Conservation (phyloP, 148 eudicot species). For the Fagopyrum homotropicum region DNA sequence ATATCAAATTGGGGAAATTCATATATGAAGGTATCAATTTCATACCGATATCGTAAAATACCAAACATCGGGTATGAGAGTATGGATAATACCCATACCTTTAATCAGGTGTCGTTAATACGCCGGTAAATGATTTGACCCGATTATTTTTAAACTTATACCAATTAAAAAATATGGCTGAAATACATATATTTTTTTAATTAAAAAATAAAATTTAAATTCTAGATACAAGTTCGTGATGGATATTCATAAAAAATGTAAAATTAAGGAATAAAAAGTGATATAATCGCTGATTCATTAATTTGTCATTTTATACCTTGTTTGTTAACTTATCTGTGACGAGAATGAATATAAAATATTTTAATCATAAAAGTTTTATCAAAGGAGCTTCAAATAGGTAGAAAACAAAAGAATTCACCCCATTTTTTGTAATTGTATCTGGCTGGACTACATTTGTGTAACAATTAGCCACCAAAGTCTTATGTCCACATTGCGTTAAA, state of each 20-base stretch:
- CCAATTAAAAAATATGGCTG: no score
- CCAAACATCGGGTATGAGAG: no score
- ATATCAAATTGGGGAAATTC: no score
- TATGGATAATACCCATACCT: no score
- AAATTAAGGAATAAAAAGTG: background rate
- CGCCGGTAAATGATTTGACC: no score
- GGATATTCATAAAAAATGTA: background rate
- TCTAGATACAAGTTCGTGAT: no score
- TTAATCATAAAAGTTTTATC: background rate
- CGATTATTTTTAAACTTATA: no score
- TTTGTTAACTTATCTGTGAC: background rate
- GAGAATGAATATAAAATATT: background rate
- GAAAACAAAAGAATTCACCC: background rate
- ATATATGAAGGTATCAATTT: no score
- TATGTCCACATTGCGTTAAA: background rate
- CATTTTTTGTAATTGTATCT: background rate
- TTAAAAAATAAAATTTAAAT: no score
- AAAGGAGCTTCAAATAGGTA: background rate
- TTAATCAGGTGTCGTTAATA: no score
- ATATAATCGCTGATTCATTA: background rate
- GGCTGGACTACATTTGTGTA: background rate
- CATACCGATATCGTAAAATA: no score
- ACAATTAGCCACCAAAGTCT: background rate
- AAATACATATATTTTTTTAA: no score
- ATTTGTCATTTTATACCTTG: background rate